Percentiles rank a stretch among this genome's conserved stretches.
phyloP scores from a whole-genome alignment of 1,284 basidiomycete genomes.

The Ganoderma lingzhi region DNA sequence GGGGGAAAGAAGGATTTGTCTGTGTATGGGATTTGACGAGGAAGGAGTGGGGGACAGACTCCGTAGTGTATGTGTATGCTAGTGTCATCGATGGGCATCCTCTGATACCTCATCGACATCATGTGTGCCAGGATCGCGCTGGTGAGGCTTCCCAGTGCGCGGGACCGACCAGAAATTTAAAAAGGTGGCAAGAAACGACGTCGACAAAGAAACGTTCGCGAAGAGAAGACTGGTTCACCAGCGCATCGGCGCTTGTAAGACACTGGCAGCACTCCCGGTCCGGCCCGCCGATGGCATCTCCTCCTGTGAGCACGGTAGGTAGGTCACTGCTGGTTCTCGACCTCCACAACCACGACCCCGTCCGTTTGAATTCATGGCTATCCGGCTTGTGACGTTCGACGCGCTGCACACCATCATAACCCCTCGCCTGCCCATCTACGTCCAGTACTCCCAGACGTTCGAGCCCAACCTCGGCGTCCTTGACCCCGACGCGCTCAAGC shows the following conservation, averaged over 20 bases:
- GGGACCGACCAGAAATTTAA: neutral
- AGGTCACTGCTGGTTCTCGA: neutral
- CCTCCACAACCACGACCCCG: neutral
- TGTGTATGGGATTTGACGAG: slow-evolving; percentile 11
- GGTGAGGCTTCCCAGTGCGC: neutral
- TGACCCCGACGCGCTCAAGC: slow-evolving; percentile 56
- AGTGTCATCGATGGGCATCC: neutral
- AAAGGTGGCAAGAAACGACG: neutral
- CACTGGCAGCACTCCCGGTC: neutral
- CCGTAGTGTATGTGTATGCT: neutral
- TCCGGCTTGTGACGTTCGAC: slow-evolving; percentile 76
- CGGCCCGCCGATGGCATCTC: neutral
- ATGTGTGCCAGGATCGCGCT: neutral
- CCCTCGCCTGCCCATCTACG: slow-evolving; percentile 69
- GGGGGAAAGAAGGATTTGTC: slow-evolving; percentile 13
- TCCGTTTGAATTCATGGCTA: slow-evolving; percentile 33
- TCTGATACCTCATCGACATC: neutral
- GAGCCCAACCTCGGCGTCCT: slow-evolving; percentile 68
- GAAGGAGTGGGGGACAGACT: neutral
- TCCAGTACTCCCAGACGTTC: slow-evolving; percentile 75
- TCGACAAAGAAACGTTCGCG: neutral
- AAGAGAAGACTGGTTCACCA: no score
- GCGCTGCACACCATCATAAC: slow-evolving; percentile 73
- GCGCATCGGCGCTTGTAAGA: neutral
- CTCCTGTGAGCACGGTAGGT: neutral